phyloP scores from a whole-genome alignment of 1,284 basidiomycete genomes.

The Sanghuangporus sanghuang region DNA sequence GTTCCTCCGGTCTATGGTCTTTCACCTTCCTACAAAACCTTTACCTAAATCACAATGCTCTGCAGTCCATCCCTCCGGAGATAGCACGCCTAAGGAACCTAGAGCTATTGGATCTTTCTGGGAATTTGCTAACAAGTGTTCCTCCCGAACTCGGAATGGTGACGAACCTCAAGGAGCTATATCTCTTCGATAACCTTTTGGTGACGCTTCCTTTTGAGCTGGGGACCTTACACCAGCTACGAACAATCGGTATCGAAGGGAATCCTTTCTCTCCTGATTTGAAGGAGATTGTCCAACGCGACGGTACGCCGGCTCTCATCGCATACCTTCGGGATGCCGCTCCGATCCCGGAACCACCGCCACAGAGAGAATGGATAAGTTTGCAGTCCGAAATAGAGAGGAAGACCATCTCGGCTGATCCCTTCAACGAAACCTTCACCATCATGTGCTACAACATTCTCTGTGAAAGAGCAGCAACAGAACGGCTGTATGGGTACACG shows the following conservation, averaged over 20 bases:
- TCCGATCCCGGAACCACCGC: slow-evolving; percentile 78
- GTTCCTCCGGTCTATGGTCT: slow-evolving; percentile 81
- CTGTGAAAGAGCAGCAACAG: slow-evolving; percentile 88
- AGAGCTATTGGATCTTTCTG: slow-evolving; percentile 89
- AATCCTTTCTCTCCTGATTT: slow-evolving; percentile 85
- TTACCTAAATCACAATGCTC: slow-evolving; percentile 95
- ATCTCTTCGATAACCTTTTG: slow-evolving; percentile 94
- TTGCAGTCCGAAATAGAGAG: slow-evolving; percentile 70
- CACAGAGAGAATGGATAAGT: slow-evolving; percentile 78
- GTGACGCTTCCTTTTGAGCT: slow-evolving; percentile 82
- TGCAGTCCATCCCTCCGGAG: slow-evolving; percentile 77
- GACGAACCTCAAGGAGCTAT: slow-evolving; percentile 85
- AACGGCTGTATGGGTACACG: slow-evolving; percentile 93
- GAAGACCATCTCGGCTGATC: slow-evolving; percentile 49
- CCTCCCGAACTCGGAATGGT: slow-evolving; percentile 92
- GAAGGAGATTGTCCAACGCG: slow-evolving; percentile 84
- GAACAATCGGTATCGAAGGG: slow-evolving; percentile 92
- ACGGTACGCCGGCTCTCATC: slow-evolving; percentile 87
- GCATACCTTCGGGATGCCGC: slow-evolving; percentile 86
- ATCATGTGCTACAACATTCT: slow-evolving; percentile 94
- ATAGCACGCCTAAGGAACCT: slow-evolving; percentile 85
- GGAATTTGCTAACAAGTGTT: slow-evolving; percentile 77
- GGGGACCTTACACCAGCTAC: slow-evolving; percentile 89
- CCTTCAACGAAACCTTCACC: slow-evolving; percentile 69
- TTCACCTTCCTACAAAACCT: slow-evolving; percentile 91